Percentiles rank a stretch among this genome's conserved stretches.
phyloP scores from a whole-genome alignment of 495 filamentous ascomycete genomes.

The Ramalina peruviana region DNA sequence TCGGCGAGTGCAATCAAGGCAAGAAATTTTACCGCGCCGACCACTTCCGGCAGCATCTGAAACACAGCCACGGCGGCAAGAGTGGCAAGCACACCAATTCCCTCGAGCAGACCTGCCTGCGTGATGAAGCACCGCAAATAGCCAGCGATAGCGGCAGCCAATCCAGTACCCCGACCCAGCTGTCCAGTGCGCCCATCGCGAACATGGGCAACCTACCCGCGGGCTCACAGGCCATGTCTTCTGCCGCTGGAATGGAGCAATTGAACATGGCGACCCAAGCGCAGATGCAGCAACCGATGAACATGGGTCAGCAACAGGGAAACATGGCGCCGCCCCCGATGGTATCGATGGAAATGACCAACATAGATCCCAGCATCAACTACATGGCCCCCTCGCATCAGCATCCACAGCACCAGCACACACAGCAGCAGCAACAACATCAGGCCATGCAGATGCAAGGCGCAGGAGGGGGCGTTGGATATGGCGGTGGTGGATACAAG shows the following conservation, averaged over 20 bases:
- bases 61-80: constrained; percentile 92
- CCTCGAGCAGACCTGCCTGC: constrained; percentile 93
- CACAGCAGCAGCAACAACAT: background rate
- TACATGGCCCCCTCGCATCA: background rate
- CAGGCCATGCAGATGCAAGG: background rate
- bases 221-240: background rate
- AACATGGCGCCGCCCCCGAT: constrained; percentile 8
- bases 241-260: background rate
- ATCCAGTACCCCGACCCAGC: constrained; percentile 1
- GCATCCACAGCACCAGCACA: background rate
- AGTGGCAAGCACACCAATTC: constrained; percentile 99
- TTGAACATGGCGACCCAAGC: constrained; percentile 4
- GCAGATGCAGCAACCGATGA: constrained; percentile 4
- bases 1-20: constrained; percentile 91
- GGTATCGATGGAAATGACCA: constrained; percentile 11
- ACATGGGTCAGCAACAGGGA: constrained; percentile 1
- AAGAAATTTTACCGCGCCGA: constrained; percentile 98
- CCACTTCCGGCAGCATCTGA: constrained; percentile 95
- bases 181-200: constrained; percentile 13
- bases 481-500: background rate
- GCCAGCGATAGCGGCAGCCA: constrained; percentile 7
- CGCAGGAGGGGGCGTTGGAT: background rate
- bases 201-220: constrained; percentile 13
- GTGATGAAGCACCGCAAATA: constrained; percentile 49
- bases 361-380: constrained; percentile 12